phyloP scores from a whole-genome alignment of 352 stramenopile species.

The Thalassiosira oceanica region DNA sequence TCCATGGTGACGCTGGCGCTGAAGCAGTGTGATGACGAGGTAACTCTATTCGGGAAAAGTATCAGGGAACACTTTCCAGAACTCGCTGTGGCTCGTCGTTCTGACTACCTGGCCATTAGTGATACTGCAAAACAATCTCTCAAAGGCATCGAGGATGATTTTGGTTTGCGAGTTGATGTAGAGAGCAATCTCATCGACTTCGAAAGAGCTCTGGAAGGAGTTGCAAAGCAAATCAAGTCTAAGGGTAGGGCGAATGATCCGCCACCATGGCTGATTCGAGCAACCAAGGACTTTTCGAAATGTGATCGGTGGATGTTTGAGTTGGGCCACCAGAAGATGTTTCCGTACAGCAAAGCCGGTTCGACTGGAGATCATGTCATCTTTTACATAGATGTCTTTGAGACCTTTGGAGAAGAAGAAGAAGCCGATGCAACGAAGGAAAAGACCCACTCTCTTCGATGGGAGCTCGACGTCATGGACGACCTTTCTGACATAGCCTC shows the following conservation, averaged over 20 bases:
- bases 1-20: conserved; percentile 51
- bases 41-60: conserved; percentile 12
- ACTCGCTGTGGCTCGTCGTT: conserved; percentile 35
- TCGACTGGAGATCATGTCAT: conserved; percentile 4
- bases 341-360: conserved; percentile 33
- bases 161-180: conserved; percentile 44
- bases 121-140: conserved; percentile 16
- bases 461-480: conserved; percentile 17
- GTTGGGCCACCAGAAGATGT: conserved; percentile 41
- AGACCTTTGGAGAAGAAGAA: conserved; percentile 28
- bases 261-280: conserved; percentile 29
- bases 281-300: conserved; percentile 27
- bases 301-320: conserved; percentile 53
- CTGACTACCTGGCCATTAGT: conserved; percentile 65
- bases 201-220: conserved; percentile 51
- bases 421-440: conserved; percentile 33
- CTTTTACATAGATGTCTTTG: conserved; percentile 62
- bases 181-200: conserved; percentile 35
- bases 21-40: conserved; percentile 25
- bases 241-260: conserved; percentile 12
- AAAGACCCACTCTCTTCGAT: conserved; percentile 15
- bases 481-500: conserved; percentile 13
- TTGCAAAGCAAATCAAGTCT: conserved; percentile 26
- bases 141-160: conserved; percentile 51
- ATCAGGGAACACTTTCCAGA: conserved; percentile 39